Evolutionary conservation across 129 eudicot species (phyloP), one percentile per base, ranked within the genome.

Genomic region (Cynara cardunculus): DNA sequence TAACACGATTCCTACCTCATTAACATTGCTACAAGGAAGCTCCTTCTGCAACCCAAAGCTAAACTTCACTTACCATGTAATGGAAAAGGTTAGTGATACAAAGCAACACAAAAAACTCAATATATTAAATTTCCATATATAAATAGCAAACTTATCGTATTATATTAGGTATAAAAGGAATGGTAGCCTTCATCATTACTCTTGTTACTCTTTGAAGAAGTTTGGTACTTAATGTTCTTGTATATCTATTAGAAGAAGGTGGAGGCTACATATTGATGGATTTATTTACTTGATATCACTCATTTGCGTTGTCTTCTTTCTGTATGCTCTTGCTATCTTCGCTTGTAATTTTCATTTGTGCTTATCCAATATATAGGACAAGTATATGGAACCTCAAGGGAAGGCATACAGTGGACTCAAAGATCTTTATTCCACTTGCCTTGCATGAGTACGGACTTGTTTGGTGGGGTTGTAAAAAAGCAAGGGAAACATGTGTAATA

Each of bases 241-340:
- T 46, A 16, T 6, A 30, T 75, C 46, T 7, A 30, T 35, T 4
- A 11, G 53, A 56, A 62, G 7, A 59, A 19, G 76, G 16, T 70
- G 19, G 61, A 19, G 7, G 19, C 4, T 46, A 46, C 19, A 46
- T 6, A 46, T 13, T 3, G 59, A 79, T 14, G 25, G 34, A 70
- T 56, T 49, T 61, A 41, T 1, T 61, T 61, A 72, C 78, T 71
- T 79, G 77, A n/a, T 39, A 59, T 65, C 24, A 32, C 77, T 49
- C 78, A 8, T 62, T 62, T 72, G 53, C 37, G 25, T 0, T 56
- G 56, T 44, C 44, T 12, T 19, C 22, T 80, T 80, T 74, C 79
- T 80, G 34, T 73, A 62, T 73, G 84, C 66, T 80, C 73, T 26
- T 19, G 79, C 84, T 27, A 80, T 62, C 68, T 73, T 73, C 0